phyloP scores from a whole-genome alignment of 2,329 filamentous ascomycete species.

The Paramyrothecium roridum region DNA sequence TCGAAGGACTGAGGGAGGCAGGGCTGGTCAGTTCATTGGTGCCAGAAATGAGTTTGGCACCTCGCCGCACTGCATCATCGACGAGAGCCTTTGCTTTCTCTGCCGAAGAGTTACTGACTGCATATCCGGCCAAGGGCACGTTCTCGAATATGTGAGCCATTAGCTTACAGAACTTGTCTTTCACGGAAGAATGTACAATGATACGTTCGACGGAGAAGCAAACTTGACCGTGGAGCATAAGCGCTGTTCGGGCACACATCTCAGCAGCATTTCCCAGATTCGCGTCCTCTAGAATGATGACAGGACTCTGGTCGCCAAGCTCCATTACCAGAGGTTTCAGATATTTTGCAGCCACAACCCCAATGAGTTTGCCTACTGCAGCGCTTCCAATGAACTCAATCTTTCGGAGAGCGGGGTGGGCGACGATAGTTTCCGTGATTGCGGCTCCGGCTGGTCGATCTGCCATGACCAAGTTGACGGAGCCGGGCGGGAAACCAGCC shows the following conservation, averaged over 20 bases:
- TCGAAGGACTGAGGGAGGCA: too few relatives aligned
- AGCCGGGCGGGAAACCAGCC: slow-evolving; percentile 4
- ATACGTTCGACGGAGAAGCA: slow-evolving; percentile 6
- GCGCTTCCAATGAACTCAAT: slow-evolving; percentile 9
- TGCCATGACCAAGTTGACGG: slow-evolving; percentile 1
- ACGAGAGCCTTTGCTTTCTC: too few relatives aligned
- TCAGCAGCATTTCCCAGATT: slow-evolving; percentile 3
- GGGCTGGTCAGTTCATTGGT: too few relatives aligned
- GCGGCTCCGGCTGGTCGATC: not conserved
- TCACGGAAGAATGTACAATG: too few relatives aligned
- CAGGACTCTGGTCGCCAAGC: slow-evolving; percentile 6
- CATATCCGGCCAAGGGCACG: too few relatives aligned
- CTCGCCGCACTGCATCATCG: too few relatives aligned
- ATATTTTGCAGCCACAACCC: slow-evolving; percentile 2
- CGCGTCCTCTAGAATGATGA: slow-evolving; percentile 6
- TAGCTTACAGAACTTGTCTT: too few relatives aligned
- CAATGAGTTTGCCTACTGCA: slow-evolving; percentile 3
- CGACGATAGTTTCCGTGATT: slow-evolving; percentile 5
- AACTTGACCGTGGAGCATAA: slow-evolving; percentile 6
- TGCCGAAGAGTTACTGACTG: too few relatives aligned
- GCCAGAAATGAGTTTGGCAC: too few relatives aligned
- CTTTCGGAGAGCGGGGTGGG: slow-evolving; percentile 6
- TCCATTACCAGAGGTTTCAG: slow-evolving; percentile 8
- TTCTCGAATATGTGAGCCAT: too few relatives aligned
- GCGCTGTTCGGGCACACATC: not conserved